Evolutionary conservation across 2,329 filamentous ascomycete genomes (phyloP), one percentile per base, ranked within the genome.

Genomic region (Paraconiothyrium sp.): DNA sequence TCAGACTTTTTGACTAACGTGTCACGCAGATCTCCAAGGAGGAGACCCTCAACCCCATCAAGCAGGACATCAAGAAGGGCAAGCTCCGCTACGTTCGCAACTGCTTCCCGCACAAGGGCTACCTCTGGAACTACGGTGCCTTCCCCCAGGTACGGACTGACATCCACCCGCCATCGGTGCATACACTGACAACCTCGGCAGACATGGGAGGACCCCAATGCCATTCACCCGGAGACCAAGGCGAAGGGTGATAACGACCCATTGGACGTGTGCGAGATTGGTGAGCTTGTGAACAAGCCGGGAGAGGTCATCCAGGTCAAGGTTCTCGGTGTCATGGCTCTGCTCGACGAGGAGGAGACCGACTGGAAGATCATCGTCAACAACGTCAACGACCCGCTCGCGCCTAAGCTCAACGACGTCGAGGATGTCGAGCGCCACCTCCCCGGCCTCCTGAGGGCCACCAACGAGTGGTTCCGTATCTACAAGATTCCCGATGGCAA

Each of bases 341-440:
- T 99, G 71, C 92, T 99, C 69, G 95, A 99, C 77, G 95, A 99
- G 89, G 95, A 96, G 83, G 95, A 99, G 90, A 99, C 95, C 69
- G 95, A 99, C 89, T 99, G 95, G 95, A 99, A 99, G 90, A 93
- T 99, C 85, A 98, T 99, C 76, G 95, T 98, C 83, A 97, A 99
- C 79, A 95, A 99, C 80, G 84, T 97, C 81, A 97, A 98, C 84
- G 95, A 99, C 85, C 94, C 95, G 72, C 88, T 99, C 68, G 95
- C 95, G 60, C 84, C 92, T 78, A 97, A 97, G 89, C 91, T 99
- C 80, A 94, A 99, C 85, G 94, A 98, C 81, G 90, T 98, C 67
- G 95, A 98, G 88, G 95, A 99, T 80, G 95, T 99, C 73, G 95
- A 99, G 89, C 91, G 94, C 79, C 95, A 98, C 86, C 90, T 99